Conservation (phyloP, 495 filamentous ascomycete genomes). For the Jackrogersella multiformis region DNA sequence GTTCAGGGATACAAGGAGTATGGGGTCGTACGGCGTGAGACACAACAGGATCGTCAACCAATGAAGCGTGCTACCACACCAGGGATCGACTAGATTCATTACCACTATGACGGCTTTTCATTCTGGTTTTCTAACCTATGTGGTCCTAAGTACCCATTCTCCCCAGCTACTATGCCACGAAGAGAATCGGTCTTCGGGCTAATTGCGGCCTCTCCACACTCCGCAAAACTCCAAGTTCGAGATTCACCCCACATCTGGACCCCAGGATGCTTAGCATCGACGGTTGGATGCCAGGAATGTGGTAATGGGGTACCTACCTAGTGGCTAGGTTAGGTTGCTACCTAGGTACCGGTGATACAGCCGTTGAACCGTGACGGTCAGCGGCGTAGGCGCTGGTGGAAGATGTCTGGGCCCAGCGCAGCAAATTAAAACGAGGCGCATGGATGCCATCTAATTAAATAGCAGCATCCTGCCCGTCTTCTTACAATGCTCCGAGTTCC, state of each 20-base stretch:
- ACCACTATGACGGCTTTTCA: constrained; percentile 19
- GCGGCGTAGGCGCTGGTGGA: too few species aligned
- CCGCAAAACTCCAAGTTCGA: constrained; percentile 27
- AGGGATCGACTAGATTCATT: constrained; percentile 19
- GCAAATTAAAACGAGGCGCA: not conserved
- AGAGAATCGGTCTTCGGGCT: constrained; percentile 38
- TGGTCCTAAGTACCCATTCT: constrained; percentile 1
- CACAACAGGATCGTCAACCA: constrained; percentile 28
- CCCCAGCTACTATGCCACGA: constrained; percentile 22
- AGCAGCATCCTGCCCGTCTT: constrained; percentile 11
- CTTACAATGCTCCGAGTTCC: constrained; percentile 10
- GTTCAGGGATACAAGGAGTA: constrained; percentile 24
- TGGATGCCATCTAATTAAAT: constrained; percentile 14
- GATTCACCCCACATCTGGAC: constrained; percentile 29
- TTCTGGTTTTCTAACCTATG: not conserved
- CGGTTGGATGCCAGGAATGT: constrained; percentile 9
- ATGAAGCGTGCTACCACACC: constrained; percentile 1
- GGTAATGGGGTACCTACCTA: too few species aligned
- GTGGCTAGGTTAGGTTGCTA: constrained; percentile 8
- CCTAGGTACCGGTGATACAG: constrained; percentile 7
- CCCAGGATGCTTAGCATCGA: constrained; percentile 11
- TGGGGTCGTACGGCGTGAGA: constrained; percentile 32
- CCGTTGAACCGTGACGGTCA: constrained; percentile 15
- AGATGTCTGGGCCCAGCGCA: not conserved
- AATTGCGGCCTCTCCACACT: constrained; percentile 44